phyloP scores from a whole-genome alignment of 148 eudicot species.

The Chenopodium suecicum region DNA sequence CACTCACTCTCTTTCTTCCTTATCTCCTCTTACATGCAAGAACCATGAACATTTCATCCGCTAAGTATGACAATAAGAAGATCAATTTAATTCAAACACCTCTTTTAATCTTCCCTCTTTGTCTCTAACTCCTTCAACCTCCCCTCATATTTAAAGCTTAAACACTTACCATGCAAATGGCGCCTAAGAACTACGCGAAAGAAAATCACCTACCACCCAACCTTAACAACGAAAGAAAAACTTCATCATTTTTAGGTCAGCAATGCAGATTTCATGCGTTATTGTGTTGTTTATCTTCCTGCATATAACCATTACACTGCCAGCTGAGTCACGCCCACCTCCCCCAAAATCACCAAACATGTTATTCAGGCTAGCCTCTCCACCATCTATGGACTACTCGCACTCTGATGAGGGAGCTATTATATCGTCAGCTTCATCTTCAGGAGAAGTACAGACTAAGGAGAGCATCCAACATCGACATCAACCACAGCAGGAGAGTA shows the following conservation, averaged over 20 bases:
- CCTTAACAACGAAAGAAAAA: not conserved
- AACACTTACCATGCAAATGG: not conserved
- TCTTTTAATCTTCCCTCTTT: conserved; percentile 1
- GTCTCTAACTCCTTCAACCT: not conserved
- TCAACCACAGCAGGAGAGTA: not conserved
- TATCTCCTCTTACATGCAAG: conserved; percentile 29
- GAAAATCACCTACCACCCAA: not conserved
- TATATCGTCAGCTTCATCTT: not conserved
- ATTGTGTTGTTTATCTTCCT: conserved; percentile 11
- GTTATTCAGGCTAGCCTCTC: not conserved
- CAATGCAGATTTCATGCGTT: conserved; percentile 24
- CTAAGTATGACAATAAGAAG: conserved; percentile 10
- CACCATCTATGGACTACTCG: not conserved
- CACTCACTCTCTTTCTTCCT: not conserved
- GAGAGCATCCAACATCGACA: not conserved
- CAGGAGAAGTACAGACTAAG: not conserved
- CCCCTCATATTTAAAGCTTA: not conserved
- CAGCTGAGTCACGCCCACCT: not conserved
- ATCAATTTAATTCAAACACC: conserved; percentile 11
- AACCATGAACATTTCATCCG: conserved; percentile 34
- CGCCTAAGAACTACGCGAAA: not conserved
- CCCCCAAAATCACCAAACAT: not conserved
- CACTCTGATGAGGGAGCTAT: not conserved
- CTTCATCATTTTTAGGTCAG: conserved; percentile 17
- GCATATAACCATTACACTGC: not conserved